Conservation (phyloP, 2,329 filamentous ascomycete genomes). For the Beauveria sp. region DNA sequence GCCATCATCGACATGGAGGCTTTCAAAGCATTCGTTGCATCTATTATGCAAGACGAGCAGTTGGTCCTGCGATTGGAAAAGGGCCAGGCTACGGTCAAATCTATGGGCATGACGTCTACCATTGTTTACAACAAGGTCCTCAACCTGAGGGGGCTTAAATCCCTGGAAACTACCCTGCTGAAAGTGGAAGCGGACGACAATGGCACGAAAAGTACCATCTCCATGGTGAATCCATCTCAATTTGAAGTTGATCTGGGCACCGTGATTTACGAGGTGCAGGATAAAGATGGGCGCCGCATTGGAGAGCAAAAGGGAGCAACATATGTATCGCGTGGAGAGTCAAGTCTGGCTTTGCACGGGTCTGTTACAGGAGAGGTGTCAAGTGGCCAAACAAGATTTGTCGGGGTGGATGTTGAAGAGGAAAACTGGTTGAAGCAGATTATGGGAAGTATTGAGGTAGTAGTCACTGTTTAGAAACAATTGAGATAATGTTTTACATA, state of each 20-base stretch:
- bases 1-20: constrained; percentile 4
- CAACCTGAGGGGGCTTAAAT: background rate
- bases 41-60: constrained; percentile 1
- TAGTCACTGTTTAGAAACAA: background rate
- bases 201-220: background rate
- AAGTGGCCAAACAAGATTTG: constrained; percentile 1
- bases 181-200: background rate
- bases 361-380: background rate
- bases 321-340: background rate
- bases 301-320: constrained; percentile 3
- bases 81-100: constrained; percentile 1
- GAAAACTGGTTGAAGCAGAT: constrained; percentile 5
- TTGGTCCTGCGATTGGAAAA: constrained; percentile 3
- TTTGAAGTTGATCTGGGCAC: constrained; percentile 8
- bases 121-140: constrained; percentile 4
- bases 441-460: background rate
- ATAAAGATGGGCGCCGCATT: background rate
- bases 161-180: background rate
- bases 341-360: background rate
- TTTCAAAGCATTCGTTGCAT: constrained; percentile 1
- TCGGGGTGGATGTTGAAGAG: constrained; percentile 5
- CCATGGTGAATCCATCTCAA: constrained; percentile 3
- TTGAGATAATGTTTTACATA: background rate
- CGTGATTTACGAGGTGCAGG: constrained; percentile 5
- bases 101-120: constrained; percentile 5